phyloP scores from a whole-genome alignment of 371 early-diverging fungal species.

The Mortierella sp. region DNA sequence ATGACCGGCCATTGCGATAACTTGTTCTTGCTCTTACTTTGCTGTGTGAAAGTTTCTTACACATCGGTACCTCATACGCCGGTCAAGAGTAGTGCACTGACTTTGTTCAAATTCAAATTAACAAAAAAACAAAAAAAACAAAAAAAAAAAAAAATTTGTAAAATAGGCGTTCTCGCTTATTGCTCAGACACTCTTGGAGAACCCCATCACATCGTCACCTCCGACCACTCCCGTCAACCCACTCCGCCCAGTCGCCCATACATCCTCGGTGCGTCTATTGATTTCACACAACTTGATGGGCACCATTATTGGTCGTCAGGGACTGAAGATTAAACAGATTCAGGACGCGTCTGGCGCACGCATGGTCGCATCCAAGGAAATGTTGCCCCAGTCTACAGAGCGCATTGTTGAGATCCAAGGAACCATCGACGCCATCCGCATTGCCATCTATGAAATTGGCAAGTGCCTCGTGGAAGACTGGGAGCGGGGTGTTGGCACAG shows the following conservation, averaged over 20 bases:
- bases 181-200: constrained; percentile 85
- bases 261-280: constrained; percentile 72
- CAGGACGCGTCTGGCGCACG: constrained; percentile 85
- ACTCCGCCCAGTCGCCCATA: constrained; percentile 29
- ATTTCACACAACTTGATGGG: constrained; percentile 88
- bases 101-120: no score
- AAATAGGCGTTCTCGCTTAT: constrained; percentile 78
- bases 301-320: constrained; percentile 88
- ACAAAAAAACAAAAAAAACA: no score
- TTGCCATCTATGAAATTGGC: constrained; percentile 84
- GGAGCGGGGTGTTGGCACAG: constrained; percentile 72
- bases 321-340: constrained; percentile 87
- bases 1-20: no score
- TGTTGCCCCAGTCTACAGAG: constrained; percentile 89
- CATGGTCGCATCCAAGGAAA: constrained; percentile 86
- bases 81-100: no score
- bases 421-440: constrained; percentile 71
- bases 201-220: constrained; percentile 70
- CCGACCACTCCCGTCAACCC: constrained; percentile 57
- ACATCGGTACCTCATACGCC: no score
- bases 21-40: no score
- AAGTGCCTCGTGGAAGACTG: constrained; percentile 77
- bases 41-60: no score
- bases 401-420: constrained; percentile 88
- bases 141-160: background rate